Evolutionary conservation across 768 basidiomycete species (phyloP), one percentile per base, ranked within the genome.

Genomic region (Russula compacta): DNA sequence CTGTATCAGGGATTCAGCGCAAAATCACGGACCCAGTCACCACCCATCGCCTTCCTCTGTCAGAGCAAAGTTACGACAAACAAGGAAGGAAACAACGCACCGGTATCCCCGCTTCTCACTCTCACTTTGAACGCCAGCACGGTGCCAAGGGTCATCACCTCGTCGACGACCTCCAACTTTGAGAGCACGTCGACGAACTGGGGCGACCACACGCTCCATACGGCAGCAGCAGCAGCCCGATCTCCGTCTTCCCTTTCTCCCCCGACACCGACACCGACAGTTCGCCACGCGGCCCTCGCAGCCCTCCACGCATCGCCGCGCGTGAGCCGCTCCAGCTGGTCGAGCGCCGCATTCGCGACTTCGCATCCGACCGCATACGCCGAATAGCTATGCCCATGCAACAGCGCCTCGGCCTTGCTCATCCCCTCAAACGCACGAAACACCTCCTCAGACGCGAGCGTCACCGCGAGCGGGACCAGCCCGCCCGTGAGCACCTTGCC

Each of bases 301-400:
- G 67, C 71, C 9, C 69, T 71, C 89, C 91, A 97, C 9, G 72
- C 74, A 10, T 79, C 79, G 60, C 79, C 78, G 35, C 66, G 60
- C 24, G 69, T 69, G 15, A 82, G 71, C 44, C 76, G 76, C 52
- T 86, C 84, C 8, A 95, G 69, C 60, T 88, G 74, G 38, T 81
- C 76, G 44, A 98, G 76, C 3, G 93, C 83, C 72, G 85, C 83
- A 66, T 86, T 86, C 0, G 95, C 95, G 12, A 97, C 90, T 64
- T 89, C 86, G 72, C 95, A 98, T 0, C 93, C 95, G 42, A 97
- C 79, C 0, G 95, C 83, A 70, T 97, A 91, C 3, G 95, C 95
- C 0, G 92, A 97, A 71, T 98, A 98, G 59, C 89, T 92, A 71
- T 98, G 95, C 0, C 95, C 95, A 63, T 98, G 95, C 2, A 98